Percentiles rank a stretch among this genome's conserved stretches.
These are phyloP conservation scores for Eruca vesicaria DNA, from an alignment of 441 rosid genomes.

Conservation along the genomic window DNA sequence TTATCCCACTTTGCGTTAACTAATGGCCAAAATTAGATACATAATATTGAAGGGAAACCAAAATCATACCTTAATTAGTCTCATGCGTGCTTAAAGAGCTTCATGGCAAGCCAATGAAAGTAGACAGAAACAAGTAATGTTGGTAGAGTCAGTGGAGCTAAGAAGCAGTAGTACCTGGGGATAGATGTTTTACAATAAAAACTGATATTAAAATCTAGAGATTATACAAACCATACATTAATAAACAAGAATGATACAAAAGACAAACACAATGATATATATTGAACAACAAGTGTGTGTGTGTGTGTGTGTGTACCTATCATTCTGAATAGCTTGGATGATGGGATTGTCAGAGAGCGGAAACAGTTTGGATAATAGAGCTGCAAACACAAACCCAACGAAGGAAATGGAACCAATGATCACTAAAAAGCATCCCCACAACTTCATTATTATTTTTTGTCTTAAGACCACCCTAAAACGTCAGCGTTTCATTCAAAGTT, in stretches of 20 bases:
- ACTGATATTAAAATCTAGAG: background rate
- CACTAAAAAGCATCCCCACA: background rate
- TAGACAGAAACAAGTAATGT: constrained; percentile 48
- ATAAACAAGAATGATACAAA: background rate
- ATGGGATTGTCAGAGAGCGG: background rate
- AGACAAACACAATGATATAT: too few species aligned
- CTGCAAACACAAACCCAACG: background rate
- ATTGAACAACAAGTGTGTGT: background rate
- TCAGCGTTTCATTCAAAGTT: too few species aligned
- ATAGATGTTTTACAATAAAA: background rate
- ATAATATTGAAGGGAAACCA: background rate
- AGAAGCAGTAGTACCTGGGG: constrained; percentile 73
- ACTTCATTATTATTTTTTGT: background rate
- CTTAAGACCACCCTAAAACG: too few species aligned
- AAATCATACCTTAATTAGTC: background rate
- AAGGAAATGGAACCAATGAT: background rate
- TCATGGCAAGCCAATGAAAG: background rate
- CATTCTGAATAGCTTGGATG: background rate
- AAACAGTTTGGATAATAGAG: background rate
- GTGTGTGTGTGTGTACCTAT: background rate
- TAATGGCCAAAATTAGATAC: background rate
- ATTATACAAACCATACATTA: background rate
- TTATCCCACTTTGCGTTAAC: background rate
- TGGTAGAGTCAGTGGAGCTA: constrained; percentile 73
- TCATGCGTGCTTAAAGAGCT: background rate